phyloP scores from a whole-genome alignment of 768 basidiomycete species.

The Lentinula sp. region DNA sequence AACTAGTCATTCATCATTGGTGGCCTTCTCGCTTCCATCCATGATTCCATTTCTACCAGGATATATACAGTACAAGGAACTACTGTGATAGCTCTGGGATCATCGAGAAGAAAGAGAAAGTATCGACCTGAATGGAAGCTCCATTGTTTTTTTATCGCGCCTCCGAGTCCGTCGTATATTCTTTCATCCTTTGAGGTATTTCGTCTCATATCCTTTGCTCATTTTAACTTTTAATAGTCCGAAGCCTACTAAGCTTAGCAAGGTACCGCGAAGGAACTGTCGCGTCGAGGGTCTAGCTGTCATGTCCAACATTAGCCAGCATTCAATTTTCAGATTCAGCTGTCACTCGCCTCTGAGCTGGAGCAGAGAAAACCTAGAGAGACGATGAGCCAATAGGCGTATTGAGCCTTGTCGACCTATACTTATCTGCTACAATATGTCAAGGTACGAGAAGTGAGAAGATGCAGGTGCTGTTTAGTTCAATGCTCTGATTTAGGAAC shows the following conservation, averaged over 20 bases:
- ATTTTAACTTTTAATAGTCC: neutral
- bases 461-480: neutral
- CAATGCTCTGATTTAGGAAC: neutral
- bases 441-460: neutral
- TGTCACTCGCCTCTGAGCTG: neutral
- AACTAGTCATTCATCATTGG: too few relatives aligned
- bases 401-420: neutral
- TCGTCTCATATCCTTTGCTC: neutral
- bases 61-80: too few relatives aligned
- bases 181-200: neutral
- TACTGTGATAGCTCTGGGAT: too few relatives aligned
- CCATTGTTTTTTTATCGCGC: neutral
- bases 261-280: neutral
- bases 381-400: too few relatives aligned
- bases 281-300: neutral
- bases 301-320: neutral
- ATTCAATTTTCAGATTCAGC: neutral
- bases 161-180: neutral
- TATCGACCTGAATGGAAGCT: too few relatives aligned
- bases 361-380: neutral
- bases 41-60: too few relatives aligned
- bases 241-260: neutral
- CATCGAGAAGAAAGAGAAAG: too few relatives aligned
- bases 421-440: neutral
- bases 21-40: too few relatives aligned